These are phyloP conservation scores for Lipomyces starkeyi DNA, from an alignment of 805 yeast species.

Conservation along the genomic window DNA sequence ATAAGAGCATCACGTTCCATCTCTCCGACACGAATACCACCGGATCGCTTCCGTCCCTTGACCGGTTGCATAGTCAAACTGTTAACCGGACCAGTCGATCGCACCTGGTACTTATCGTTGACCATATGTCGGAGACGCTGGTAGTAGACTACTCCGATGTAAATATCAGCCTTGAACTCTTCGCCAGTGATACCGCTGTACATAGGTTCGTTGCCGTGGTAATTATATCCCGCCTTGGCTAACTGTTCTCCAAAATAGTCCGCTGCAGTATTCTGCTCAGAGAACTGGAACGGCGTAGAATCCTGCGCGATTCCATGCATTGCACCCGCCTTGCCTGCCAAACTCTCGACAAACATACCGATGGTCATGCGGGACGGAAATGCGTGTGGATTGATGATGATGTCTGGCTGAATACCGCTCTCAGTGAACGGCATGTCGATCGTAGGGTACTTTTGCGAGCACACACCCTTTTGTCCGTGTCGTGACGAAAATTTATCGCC, in stretches of 20 bases:
- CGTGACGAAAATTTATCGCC: slow-evolving; percentile 98
- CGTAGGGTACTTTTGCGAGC: slow-evolving; percentile 97
- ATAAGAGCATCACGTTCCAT: slow-evolving; percentile 99
- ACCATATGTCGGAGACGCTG: slow-evolving; percentile 99
- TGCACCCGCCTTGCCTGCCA: slow-evolving; percentile 99
- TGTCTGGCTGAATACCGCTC: slow-evolving; percentile 95
- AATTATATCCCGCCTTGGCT: slow-evolving; percentile 85
- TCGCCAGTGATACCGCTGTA: slow-evolving; percentile 99
- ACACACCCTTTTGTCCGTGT: slow-evolving; percentile 98
- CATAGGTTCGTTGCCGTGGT: slow-evolving; percentile 98
- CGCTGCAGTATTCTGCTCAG: slow-evolving; percentile 93
- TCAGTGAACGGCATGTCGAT: slow-evolving; percentile 97
- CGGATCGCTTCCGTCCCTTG: slow-evolving; percentile 97
- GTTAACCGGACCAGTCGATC: slow-evolving; percentile 98
- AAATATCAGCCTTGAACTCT: slow-evolving; percentile 93
- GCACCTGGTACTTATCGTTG: slow-evolving; percentile 98
- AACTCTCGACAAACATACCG: slow-evolving; percentile 98
- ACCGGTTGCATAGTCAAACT: slow-evolving; percentile 98
- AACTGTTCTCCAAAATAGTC: slow-evolving; percentile 97
- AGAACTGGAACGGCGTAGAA: slow-evolving; percentile 94
- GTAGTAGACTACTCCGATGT: slow-evolving; percentile 95
- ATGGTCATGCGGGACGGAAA: slow-evolving; percentile 99
- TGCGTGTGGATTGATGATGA: slow-evolving; percentile 97
- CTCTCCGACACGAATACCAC: slow-evolving; percentile 99
- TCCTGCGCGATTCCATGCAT: slow-evolving; percentile 97